Conservation (phyloP, 176 grass and related monocot genomes). For the Pontederia crassipes region DNA sequence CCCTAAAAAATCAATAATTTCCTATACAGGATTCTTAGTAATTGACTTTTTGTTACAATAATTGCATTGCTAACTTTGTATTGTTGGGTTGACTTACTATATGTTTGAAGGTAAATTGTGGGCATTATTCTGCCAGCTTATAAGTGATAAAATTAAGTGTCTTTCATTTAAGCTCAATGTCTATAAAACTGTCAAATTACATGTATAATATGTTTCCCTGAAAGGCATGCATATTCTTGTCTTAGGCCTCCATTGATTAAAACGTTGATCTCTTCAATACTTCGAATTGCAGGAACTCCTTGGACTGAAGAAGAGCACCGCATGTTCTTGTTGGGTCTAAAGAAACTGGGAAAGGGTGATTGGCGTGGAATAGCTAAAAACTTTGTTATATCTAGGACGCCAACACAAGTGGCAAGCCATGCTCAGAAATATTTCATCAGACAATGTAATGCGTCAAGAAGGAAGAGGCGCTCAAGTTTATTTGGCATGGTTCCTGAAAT, state of each 20-base stretch:
- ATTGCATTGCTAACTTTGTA: too few species aligned
- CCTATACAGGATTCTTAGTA: too few species aligned
- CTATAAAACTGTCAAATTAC: too few species aligned
- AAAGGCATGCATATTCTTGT: not conserved
- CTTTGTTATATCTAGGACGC: conserved; percentile 68
- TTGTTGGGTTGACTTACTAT: too few species aligned
- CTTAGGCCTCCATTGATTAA: not conserved
- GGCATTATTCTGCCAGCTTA: too few species aligned
- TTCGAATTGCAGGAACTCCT: conserved; percentile 50
- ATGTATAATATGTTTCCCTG: too few species aligned
- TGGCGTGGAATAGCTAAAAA: conserved; percentile 82
- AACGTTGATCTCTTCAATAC: conserved; percentile 4
- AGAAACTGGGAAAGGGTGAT: conserved; percentile 81
- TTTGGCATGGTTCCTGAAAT: conserved; percentile 73
- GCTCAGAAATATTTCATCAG: conserved; percentile 83
- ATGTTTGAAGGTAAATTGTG: too few species aligned
- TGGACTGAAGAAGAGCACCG: conserved; percentile 89
- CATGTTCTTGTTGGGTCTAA: conserved; percentile 64
- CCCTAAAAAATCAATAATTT: too few species aligned
- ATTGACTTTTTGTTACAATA: too few species aligned
- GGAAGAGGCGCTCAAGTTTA: conserved; percentile 71
- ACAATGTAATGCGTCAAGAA: conserved; percentile 54
- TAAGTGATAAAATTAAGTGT: too few species aligned
- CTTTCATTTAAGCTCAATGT: too few species aligned
- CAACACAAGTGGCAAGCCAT: conserved; percentile 93